phyloP scores from a whole-genome alignment of 257 asterid genomes.

The Ilex asprella region DNA sequence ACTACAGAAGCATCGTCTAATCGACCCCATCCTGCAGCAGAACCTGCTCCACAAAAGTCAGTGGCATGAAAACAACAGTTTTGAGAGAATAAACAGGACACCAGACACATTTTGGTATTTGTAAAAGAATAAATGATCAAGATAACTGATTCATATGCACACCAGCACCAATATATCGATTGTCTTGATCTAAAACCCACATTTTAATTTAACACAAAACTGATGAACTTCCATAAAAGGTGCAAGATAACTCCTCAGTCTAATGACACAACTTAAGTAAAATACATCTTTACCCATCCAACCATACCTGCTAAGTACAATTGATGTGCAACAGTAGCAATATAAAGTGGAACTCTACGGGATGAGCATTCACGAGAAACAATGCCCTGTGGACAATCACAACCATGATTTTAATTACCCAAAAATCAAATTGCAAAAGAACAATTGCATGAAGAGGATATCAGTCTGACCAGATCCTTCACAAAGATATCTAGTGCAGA shows the following conservation, averaged over 20 bases:
- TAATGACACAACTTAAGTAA: not conserved
- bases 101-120: not conserved
- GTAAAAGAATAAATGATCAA: too few relatives aligned
- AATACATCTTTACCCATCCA: not conserved
- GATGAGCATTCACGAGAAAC: conserved; percentile 86
- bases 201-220: too few relatives aligned
- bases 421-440: not conserved
- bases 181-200: too few relatives aligned
- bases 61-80: conserved; percentile 12
- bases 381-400: conserved; percentile 63
- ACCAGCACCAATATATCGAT: too few relatives aligned
- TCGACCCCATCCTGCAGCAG: conserved; percentile 99
- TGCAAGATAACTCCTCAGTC: too few relatives aligned
- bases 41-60: conserved; percentile 53
- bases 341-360: conserved; percentile 72
- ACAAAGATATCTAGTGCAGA: conserved; percentile 97
- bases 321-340: conserved; percentile 85
- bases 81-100: conserved; percentile 8
- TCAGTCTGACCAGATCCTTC: conserved; percentile 81
- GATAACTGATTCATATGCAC: too few relatives aligned
- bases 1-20: conserved; percentile 93
- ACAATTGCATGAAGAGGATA: conserved; percentile 4
- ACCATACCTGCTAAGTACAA: conserved; percentile 74
- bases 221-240: too few relatives aligned
- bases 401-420: conserved; percentile 9